phyloP scores from a whole-genome alignment of 164 flowering plant species.

The Paratinospora sagittata region DNA sequence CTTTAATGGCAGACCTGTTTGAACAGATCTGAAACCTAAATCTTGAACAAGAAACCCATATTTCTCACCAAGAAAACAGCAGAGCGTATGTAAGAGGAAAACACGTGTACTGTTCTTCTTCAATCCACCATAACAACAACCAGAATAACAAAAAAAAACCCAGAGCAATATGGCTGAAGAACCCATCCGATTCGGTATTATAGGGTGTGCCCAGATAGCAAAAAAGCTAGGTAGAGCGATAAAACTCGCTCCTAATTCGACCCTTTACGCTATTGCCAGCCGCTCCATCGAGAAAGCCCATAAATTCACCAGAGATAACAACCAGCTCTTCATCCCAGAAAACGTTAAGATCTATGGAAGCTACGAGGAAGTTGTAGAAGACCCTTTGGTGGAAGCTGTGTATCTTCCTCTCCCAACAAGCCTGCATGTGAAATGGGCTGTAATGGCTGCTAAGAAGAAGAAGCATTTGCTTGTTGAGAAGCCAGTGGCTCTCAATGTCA shows the following conservation, averaged over 20 bases:
- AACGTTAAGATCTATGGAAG: conserved; percentile 30
- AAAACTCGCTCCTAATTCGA: conserved; percentile 24
- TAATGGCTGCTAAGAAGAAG: conserved; percentile 33
- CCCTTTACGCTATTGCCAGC: conserved; percentile 34
- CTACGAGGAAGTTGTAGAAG: conserved; percentile 32
- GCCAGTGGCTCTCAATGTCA: conserved; percentile 31
- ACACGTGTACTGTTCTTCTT: no score
- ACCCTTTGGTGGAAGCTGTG: conserved; percentile 37
- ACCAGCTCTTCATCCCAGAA: conserved; percentile 8
- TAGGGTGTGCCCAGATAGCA: conserved; percentile 40
- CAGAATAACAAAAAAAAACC: no score
- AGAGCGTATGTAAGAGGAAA: not conserved
- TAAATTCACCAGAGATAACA: conserved; percentile 18
- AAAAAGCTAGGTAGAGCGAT: conserved; percentile 36
- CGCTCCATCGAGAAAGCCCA: conserved; percentile 32
- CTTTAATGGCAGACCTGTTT: not conserved
- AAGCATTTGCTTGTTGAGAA: conserved; percentile 46
- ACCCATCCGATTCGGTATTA: conserved; percentile 24
- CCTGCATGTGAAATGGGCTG: conserved; percentile 36
- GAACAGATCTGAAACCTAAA: no score
- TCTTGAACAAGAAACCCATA: not conserved
- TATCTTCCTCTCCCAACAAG: conserved; percentile 42
- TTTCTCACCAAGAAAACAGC: not conserved
- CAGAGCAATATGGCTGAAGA: conserved; percentile 20
- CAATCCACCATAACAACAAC: no score